Conservation (phyloP, 106 monocot species). For the Allium cepa region DNA sequence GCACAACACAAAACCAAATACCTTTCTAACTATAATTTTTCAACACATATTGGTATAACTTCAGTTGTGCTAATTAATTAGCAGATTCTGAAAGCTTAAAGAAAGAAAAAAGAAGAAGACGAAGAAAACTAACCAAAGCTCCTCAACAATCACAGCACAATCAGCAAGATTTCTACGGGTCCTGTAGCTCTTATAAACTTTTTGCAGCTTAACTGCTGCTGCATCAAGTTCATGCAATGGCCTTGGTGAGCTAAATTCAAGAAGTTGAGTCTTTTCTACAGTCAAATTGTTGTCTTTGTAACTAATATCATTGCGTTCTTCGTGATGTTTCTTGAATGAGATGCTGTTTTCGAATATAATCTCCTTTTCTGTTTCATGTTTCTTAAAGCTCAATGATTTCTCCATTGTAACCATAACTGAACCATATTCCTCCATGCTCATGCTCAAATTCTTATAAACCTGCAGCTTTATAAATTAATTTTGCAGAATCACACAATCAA, state of each 20-base stretch:
- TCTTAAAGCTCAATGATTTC: background rate
- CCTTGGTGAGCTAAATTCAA: constrained; percentile 14
- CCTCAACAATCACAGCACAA: constrained; percentile 82
- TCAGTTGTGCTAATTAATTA: no score
- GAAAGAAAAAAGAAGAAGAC: background rate
- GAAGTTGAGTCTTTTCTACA: background rate
- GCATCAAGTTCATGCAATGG: constrained; percentile 47
- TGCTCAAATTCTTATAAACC: no score
- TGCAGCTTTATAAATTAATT: no score
- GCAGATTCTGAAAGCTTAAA: background rate
- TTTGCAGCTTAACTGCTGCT: constrained; percentile 73
- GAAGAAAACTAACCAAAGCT: constrained; percentile 44
- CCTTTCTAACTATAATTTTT: background rate
- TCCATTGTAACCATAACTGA: background rate
- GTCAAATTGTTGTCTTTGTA: background rate
- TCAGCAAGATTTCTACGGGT: constrained; percentile 84
- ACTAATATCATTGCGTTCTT: background rate
- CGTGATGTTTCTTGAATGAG: no score
- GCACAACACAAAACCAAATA: no score
- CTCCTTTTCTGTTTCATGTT: background rate
- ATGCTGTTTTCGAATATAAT: background rate
- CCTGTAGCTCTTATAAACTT: constrained; percentile 86
- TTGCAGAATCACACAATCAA: no score
- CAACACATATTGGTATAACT: no score
- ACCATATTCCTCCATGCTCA: background rate